These are phyloP conservation scores for Candida maltosa DNA, from an alignment of 805 yeast species.

Conservation along the genomic window DNA sequence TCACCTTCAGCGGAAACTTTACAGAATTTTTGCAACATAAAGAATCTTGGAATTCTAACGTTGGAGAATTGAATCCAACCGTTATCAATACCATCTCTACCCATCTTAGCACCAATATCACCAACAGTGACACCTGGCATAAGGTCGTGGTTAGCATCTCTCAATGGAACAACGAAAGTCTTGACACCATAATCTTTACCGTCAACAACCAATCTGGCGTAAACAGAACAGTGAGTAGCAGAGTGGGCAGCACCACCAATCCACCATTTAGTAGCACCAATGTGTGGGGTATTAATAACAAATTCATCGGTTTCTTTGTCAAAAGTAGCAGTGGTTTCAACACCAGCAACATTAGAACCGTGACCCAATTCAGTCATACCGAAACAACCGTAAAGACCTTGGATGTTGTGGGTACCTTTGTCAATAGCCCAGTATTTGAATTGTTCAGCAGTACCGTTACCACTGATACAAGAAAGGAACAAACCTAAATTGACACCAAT, in stretches of 20 bases:
- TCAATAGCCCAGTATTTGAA: conserved; percentile 76
- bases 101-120: conserved; percentile 48
- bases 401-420: conserved; percentile 58
- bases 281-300: conserved; percentile 43
- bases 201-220: conserved; percentile 42
- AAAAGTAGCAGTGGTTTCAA: conserved; percentile 52
- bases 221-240: conserved; percentile 38
- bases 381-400: conserved; percentile 60
- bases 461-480: conserved; percentile 76
- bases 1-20: conserved; percentile 38
- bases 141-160: conserved; percentile 40
- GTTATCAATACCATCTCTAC: conserved; percentile 47
- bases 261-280: conserved; percentile 52
- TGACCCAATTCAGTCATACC: conserved; percentile 67
- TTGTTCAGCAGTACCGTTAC: conserved; percentile 86
- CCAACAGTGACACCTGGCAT: conserved; percentile 44
- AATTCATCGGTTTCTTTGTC: conserved; percentile 40
- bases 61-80: conserved; percentile 47
- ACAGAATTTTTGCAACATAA: conserved; percentile 45
- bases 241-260: conserved; percentile 50
- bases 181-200: conserved; percentile 46
- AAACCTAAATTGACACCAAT: conserved; percentile 86
- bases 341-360: conserved; percentile 57
- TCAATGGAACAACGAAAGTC: conserved; percentile 44
- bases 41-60: conserved; percentile 42